phyloP scores from a whole-genome alignment of 768 basidiomycete genomes.

The Tylopilus rubrobrunneus region DNA sequence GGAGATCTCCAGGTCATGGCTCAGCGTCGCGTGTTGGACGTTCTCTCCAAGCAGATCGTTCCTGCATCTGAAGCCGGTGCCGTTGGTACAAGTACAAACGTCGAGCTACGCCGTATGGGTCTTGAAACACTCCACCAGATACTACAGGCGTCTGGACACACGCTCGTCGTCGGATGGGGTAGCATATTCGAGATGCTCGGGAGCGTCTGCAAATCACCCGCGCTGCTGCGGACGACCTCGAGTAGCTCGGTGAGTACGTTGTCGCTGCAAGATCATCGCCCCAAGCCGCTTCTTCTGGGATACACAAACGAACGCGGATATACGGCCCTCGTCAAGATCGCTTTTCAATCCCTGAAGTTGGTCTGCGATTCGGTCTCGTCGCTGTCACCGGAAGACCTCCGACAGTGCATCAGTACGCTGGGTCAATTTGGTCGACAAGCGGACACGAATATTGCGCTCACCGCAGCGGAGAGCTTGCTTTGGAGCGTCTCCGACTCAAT shows the following conservation, averaged over 20 bases:
- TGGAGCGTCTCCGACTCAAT: slow-evolving; percentile 98
- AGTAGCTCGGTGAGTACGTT: slow-evolving; percentile 42
- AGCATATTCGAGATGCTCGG: slow-evolving; percentile 89
- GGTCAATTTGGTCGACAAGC: slow-evolving; percentile 89
- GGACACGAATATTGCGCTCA: slow-evolving; percentile 95
- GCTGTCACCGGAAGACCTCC: slow-evolving; percentile 76
- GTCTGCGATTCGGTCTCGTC: slow-evolving; percentile 90
- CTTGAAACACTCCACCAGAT: slow-evolving; percentile 88
- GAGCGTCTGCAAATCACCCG: slow-evolving; percentile 71
- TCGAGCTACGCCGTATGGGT: slow-evolving; percentile 85
- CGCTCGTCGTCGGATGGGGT: slow-evolving; percentile 89
- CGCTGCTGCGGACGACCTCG: slow-evolving; percentile 34
- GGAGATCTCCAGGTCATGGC: slow-evolving; percentile 64
- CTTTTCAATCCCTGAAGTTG: slow-evolving; percentile 89
- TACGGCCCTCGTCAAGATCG: slow-evolving; percentile 78
- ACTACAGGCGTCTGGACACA: slow-evolving; percentile 87
- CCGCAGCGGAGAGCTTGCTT: slow-evolving; percentile 86
- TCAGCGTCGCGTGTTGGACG: slow-evolving; percentile 82
- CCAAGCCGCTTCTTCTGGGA: slow-evolving; percentile 49
- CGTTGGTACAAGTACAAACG: slow-evolving; percentile 43
- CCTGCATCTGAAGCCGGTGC: slow-evolving; percentile 35
- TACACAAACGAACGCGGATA: slow-evolving; percentile 67
- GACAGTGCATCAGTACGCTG: slow-evolving; percentile 84
- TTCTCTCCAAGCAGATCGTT: slow-evolving; percentile 77
- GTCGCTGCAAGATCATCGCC: slow-evolving; percentile 36